Conservation (phyloP, 2,329 filamentous ascomycete species). For the Aureobasidium sp. region DNA sequence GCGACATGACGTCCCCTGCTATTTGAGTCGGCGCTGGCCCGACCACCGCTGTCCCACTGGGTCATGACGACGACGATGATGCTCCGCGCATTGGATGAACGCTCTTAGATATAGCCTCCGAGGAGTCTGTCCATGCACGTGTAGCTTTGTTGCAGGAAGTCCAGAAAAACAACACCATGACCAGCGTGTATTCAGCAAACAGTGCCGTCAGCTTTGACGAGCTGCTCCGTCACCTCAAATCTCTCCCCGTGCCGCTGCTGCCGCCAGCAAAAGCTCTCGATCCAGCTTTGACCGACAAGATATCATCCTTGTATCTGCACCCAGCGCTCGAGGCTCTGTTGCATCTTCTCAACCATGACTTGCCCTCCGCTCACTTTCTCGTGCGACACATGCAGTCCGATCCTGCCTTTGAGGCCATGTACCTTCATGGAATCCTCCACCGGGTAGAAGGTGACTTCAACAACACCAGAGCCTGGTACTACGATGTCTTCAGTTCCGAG, state of each 20-base stretch:
- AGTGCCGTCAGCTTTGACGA: slow-evolving; percentile 21
- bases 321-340: slow-evolving; percentile 40
- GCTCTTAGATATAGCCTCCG: not conserved
- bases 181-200: slow-evolving; percentile 8
- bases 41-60: not conserved
- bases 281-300: slow-evolving; percentile 21
- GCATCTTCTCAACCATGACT: slow-evolving; percentile 45
- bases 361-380: slow-evolving; percentile 45
- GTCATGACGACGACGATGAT: slow-evolving; percentile 10
- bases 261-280: slow-evolving; percentile 22
- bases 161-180: slow-evolving; percentile 1
- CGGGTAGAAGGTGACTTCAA: slow-evolving; percentile 44
- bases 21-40: not conserved
- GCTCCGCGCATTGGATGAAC: not conserved
- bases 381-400: slow-evolving; percentile 44
- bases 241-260: slow-evolving; percentile 23
- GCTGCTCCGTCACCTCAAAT: slow-evolving; percentile 25
- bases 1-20: slow-evolving; percentile 3
- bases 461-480: slow-evolving; percentile 43
- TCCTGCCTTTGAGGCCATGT: slow-evolving; percentile 44
- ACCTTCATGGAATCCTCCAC: slow-evolving; percentile 44
- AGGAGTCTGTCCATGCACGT: not conserved
- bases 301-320: slow-evolving; percentile 24
- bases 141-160: not conserved
- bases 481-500: slow-evolving; percentile 34